Base-by-base conservation (phyloP, 2,329 filamentous ascomycete species). In the Fulvia fulva region DNA sequence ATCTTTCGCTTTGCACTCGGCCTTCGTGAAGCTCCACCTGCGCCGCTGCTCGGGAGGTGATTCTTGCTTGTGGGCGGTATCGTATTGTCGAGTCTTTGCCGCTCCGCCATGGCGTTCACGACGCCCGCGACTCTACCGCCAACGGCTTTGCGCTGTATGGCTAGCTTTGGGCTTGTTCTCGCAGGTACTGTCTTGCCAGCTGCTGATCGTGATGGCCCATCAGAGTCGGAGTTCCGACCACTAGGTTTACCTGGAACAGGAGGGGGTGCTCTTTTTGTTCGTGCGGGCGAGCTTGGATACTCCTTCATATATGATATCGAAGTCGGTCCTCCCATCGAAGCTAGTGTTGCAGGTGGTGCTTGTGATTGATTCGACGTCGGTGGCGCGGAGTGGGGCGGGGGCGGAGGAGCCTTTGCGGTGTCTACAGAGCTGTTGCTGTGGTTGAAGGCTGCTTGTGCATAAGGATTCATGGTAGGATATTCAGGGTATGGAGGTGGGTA, bases 301-400 rank as follows among this genome's bases (percentile, higher is more conserved):
- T 82, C 80, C 60, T 78, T 80, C 61, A 80, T 74, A 63, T 82
- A 82, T 4, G 70, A 67, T 16, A 71, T 57, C 4, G 68, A 66
- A 8, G 59, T 67, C 9, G 55, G 62, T 22, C 65, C 67, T 54
- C 34, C 64, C 53, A 58, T 59, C 26, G 60, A 50, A 19, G 59
- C 28, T 19, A 59, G 58, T 19, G 44, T 57, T 12, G 51, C 43
- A 11, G 57, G 49, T 14, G 32, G 50, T 28, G 53, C 22, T 26
- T 60, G 53, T 23, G 19, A 41, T 7, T 52, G 30, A 21, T 54
- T 55, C 3, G 59, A 54, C 19, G 62, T 47, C 14, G 59, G 54
- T 46, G 58, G 65, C 25, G 60, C 51, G 45, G 56, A 32, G 50
- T 66, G 66, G 19, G 67, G 64, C 6, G 67, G 67, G 28, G 66